Percentiles rank a stretch among this genome's conserved stretches.
Conservation (phyloP, 83 land plant genomes). For the Picea engelmannii region DNA sequence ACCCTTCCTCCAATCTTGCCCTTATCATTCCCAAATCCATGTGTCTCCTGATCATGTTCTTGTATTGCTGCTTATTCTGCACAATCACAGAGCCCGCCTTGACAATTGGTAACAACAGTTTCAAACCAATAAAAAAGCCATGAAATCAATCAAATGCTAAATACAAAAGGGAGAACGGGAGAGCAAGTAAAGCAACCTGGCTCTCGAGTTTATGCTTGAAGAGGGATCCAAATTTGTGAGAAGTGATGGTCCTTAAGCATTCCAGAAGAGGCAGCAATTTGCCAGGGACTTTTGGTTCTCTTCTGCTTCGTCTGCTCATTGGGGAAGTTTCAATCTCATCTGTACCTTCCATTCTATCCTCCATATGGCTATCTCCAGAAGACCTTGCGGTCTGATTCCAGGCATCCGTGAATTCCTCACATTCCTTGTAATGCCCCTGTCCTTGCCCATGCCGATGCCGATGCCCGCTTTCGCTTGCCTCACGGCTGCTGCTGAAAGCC, state of each 20-base stretch:
- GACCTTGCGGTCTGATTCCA: conserved; percentile 17
- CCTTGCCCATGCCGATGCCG: background rate
- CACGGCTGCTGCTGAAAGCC: conserved; percentile 6
- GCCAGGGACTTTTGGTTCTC: conserved; percentile 37
- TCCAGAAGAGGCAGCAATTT: conserved; percentile 45
- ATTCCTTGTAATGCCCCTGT: conserved; percentile 7
- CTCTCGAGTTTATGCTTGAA: conserved; percentile 63
- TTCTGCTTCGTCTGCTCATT: conserved; percentile 32
- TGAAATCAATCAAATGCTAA: background rate
- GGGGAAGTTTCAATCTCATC: conserved; percentile 38
- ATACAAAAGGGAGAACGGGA: background rate
- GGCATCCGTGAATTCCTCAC: conserved; percentile 17
- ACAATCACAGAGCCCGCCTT: conserved; percentile 9
- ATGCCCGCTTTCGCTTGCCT: too few species aligned
- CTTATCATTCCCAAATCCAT: conserved; percentile 67
- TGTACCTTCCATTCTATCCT: conserved; percentile 25
- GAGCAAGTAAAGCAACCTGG: conserved; percentile 37
- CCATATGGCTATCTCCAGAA: conserved; percentile 37
- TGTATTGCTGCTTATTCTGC: conserved; percentile 72
- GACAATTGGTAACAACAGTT: background rate
- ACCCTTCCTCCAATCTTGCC: conserved; percentile 49
- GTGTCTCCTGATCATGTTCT: conserved; percentile 53
- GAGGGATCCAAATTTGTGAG: conserved; percentile 41
- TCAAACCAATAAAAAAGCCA: background rate
- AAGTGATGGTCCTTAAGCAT: conserved; percentile 38